Evolutionary conservation across 2,329 filamentous ascomycete species (phyloP).

Genomic region (Hymenoscyphus linearis): DNA sequence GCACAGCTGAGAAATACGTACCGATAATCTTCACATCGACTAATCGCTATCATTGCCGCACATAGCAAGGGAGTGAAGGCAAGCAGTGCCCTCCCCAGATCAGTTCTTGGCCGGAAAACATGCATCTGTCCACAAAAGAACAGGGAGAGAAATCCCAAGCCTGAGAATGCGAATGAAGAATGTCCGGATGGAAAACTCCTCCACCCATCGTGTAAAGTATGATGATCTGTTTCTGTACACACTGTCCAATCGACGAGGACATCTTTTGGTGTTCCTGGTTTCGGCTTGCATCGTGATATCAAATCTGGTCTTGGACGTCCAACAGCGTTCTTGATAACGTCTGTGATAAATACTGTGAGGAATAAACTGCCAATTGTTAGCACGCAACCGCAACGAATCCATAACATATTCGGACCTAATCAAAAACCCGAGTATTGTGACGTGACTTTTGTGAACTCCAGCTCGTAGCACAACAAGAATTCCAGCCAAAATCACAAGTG

Average conservation of each 20-base stretch:
- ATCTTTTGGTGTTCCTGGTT: conserved; percentile 40
- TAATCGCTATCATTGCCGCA: conserved; percentile 63
- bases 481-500: conserved; percentile 58
- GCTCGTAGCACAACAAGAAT: conserved; percentile 61
- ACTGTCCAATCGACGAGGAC: conserved; percentile 59
- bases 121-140: conserved; percentile 64
- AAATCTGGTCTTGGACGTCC: conserved; percentile 75
- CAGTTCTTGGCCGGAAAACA: conserved; percentile 43
- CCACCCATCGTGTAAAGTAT: conserved; percentile 75
- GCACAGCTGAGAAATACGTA: conserved; percentile 4
- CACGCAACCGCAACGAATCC: background rate
- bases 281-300: conserved; percentile 79
- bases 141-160: conserved; percentile 67
- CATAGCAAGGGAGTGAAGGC: conserved; percentile 55
- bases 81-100: conserved; percentile 51
- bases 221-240: conserved; percentile 66
- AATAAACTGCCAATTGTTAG: conserved; percentile 43
- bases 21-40: conserved; percentile 63
- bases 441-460: conserved; percentile 73
- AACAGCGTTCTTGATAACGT: conserved; percentile 77
- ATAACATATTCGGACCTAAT: conserved; percentile 46
- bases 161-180: conserved; percentile 72
- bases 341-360: conserved; percentile 77
- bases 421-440: conserved; percentile 73
- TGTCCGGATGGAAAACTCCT: conserved; percentile 79